These are phyloP conservation scores for Phellopilus nigrolimitatus DNA, from an alignment of 1,284 basidiomycete species.

Conservation along the genomic window DNA sequence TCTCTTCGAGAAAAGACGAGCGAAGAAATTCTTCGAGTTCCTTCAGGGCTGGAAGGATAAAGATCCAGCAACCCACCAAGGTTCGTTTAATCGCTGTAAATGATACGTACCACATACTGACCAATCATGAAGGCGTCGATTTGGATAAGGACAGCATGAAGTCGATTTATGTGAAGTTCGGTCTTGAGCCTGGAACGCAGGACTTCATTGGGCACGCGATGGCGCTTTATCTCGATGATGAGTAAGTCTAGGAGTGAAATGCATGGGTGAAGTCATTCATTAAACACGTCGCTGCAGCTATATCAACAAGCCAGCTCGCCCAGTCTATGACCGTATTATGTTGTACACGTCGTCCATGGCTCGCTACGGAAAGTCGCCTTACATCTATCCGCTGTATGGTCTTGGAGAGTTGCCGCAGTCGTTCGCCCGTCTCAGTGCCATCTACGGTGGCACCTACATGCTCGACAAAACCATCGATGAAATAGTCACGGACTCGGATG, in stretches of 20 bases:
- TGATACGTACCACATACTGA: conserved; percentile 4
- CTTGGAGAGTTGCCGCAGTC: conserved; percentile 98
- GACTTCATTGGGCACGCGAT: conserved; percentile 99
- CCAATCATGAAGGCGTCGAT: conserved; percentile 60
- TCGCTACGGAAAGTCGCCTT: conserved; percentile 98
- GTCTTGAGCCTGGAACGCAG: conserved; percentile 94
- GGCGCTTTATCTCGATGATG: conserved; percentile 97
- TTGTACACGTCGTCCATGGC: conserved; percentile 99
- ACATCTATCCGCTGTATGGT: conserved; percentile 99
- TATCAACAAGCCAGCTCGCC: conserved; percentile 86
- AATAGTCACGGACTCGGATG: conserved; percentile 81
- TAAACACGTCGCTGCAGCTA: conserved; percentile 52
- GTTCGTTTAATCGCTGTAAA: conserved; percentile 39
- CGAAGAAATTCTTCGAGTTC: conserved; percentile 99
- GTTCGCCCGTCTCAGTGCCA: conserved; percentile 96
- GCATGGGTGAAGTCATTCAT: background rate
- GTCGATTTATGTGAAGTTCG: conserved; percentile 94
- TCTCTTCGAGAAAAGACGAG: conserved; percentile 95
- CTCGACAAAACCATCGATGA: conserved; percentile 94
- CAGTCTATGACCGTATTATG: conserved; percentile 92
- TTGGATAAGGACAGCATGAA: conserved; percentile 89
- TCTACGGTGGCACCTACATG: conserved; percentile 99
- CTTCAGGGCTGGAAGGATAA: conserved; percentile 94
- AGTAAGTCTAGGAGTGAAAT: conserved; percentile 52
- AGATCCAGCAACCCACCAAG: conserved; percentile 93